Evolutionary conservation across 225 moss, liverwort and hornwort genomes (phyloP).

Genomic region (Polytrichum formosum): DNA sequence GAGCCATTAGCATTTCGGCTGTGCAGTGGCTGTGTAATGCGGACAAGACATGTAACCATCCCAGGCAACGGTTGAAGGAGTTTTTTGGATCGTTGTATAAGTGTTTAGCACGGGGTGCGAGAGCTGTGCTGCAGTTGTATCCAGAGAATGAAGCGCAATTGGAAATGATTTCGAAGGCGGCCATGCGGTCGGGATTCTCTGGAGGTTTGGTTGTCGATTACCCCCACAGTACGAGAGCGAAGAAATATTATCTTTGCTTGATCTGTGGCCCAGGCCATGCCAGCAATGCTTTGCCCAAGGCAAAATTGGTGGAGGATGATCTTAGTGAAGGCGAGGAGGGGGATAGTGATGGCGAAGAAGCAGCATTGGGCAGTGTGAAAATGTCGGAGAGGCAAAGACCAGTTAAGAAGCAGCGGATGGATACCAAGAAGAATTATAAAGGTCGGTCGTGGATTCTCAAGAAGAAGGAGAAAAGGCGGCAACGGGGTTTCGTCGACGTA

Average conservation of each 20-base stretch:
- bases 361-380: slow-evolving; percentile 39
- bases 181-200: slow-evolving; percentile 87
- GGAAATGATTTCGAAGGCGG: slow-evolving; percentile 91
- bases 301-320: slow-evolving; percentile 50
- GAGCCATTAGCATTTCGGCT: slow-evolving; percentile 92
- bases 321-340: slow-evolving; percentile 52
- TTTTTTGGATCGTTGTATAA: slow-evolving; percentile 85
- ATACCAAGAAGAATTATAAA: slow-evolving; percentile 21
- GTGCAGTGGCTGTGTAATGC: slow-evolving; percentile 99
- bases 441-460: slow-evolving; percentile 77
- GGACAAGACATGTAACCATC: slow-evolving; percentile 81
- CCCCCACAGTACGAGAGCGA: slow-evolving; percentile 85
- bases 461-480: slow-evolving; percentile 86
- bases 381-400: slow-evolving; percentile 60
- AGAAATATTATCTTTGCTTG: slow-evolving; percentile 80
- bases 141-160: slow-evolving; percentile 77
- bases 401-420: slow-evolving; percentile 39
- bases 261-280: slow-evolving; percentile 72
- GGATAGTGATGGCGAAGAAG: slow-evolving; percentile 40
- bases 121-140: slow-evolving; percentile 84
- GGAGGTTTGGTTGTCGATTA: slow-evolving; percentile 94
- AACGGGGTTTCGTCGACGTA: slow-evolving; percentile 62
- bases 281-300: slow-evolving; percentile 39
- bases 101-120: slow-evolving; percentile 73
- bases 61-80: slow-evolving; percentile 72